Evolutionary conservation across 2,329 filamentous ascomycete genomes (phyloP), one percentile per base, ranked within the genome.

Genomic region (Cercospora sojina): DNA sequence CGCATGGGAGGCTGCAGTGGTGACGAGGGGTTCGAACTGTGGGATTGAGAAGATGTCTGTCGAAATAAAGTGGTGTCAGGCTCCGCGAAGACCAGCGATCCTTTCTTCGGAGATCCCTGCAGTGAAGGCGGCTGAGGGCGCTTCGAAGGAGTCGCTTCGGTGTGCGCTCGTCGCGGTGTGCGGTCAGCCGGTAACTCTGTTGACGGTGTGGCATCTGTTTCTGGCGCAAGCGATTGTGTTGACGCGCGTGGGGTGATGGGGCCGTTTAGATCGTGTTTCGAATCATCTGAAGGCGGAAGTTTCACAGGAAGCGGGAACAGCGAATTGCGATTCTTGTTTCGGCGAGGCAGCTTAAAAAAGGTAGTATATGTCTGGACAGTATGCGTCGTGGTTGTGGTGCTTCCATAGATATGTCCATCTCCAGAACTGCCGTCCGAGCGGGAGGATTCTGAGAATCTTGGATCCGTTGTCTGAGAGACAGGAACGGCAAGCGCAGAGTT

Each of bases 261-360:
- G 8, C 71, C 73, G 56, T 68, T 66, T 32, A 85, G 58, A 59
- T 59, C 63, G 20, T 82, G 60, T 83, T 71, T 73, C 35, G 65
- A 78, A 60, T 75, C 79, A 79, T 87, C 79, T 25, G 83, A 79
- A 20, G 79, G 78, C 35, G 81, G 77, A 69, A 87, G 84, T 78
- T 90, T 93, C 69, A 94, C 88, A 47, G 92, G 93, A n/a, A 98
- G 83, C 65, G 94, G 93, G 74, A 98, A 98, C 38, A 98, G 81
- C 3, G 91, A 89, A 41, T 88, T 87, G 67, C 90, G 88, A 74
- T 90, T 92, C 74, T 88, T 90, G 74, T 88, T 91, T 69, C 92
- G 86, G 61, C 92, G 90, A 35, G 90, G 87, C 69, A 98, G 83
- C 65, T 88, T 89, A 77, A 97, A 97, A 76, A 97, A 92, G 27